Conservation (phyloP, 345 rosid species). For the Salix udensis region DNA sequence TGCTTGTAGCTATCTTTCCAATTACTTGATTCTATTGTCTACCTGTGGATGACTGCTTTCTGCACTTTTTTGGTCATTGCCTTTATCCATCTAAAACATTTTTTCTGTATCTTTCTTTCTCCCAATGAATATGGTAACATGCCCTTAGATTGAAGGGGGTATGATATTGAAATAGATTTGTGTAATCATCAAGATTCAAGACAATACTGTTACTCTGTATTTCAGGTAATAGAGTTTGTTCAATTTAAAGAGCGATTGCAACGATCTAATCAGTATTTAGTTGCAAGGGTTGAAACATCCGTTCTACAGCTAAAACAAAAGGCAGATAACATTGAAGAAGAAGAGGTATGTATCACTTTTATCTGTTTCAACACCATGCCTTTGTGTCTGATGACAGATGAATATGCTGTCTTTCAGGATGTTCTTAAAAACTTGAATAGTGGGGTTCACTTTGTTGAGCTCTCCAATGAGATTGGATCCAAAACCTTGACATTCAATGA, state of each 20-base stretch:
- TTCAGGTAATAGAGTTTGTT: constrained; percentile 93
- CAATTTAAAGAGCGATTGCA: constrained; percentile 87
- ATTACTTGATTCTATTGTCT: background rate
- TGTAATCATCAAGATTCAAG: background rate
- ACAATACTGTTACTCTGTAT: constrained; percentile 16
- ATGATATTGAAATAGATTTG: background rate
- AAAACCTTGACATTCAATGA: constrained; percentile 71
- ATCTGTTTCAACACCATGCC: background rate
- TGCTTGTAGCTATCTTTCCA: background rate
- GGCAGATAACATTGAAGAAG: constrained; percentile 66
- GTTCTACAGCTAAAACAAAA: constrained; percentile 75
- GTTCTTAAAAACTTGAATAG: constrained; percentile 66
- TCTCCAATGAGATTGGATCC: constrained; percentile 72
- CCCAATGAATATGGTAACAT: background rate
- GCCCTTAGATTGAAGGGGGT: background rate
- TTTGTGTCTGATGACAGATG: constrained; percentile 4
- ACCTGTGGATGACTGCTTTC: background rate
- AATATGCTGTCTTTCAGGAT: constrained; percentile 37
- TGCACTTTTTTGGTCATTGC: background rate
- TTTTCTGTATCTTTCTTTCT: background rate
- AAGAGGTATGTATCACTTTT: constrained; percentile 46
- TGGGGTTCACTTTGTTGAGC: constrained; percentile 68
- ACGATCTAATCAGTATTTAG: constrained; percentile 70
- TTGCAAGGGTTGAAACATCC: constrained; percentile 67
- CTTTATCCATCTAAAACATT: background rate